Conservation (phyloP, 176 grass and related monocot species). For the Typha latifolia region DNA sequence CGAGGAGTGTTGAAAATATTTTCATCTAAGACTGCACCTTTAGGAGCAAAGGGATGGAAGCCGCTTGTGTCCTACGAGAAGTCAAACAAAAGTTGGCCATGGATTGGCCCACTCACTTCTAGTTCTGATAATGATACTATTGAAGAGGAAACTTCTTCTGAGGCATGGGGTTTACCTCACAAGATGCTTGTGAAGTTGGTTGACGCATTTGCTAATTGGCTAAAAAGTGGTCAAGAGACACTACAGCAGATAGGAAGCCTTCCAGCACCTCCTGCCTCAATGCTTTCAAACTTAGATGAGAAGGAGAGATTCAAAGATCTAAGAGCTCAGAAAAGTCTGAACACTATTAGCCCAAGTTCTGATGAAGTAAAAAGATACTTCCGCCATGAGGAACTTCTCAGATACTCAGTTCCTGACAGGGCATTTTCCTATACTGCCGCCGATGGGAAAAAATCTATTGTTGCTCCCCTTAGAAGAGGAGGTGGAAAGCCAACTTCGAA, state of each 20-base stretch:
- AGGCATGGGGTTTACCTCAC: conserved; percentile 96
- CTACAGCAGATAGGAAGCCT: conserved; percentile 97
- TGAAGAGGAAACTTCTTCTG: conserved; percentile 86
- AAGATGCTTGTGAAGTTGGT: conserved; percentile 99
- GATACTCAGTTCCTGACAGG: conserved; percentile 97
- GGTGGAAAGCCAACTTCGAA: conserved; percentile 96
- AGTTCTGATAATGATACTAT: conserved; percentile 47
- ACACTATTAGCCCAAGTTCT: conserved; percentile 77
- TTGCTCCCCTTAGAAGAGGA: conserved; percentile 89
- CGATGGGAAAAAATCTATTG: conserved; percentile 93
- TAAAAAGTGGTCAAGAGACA: conserved; percentile 96
- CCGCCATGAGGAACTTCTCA: conserved; percentile 77
- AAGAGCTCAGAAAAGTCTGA: conserved; percentile 94
- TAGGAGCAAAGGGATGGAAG: conserved; percentile 95
- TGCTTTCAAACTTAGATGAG: conserved; percentile 74
- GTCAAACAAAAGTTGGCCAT: conserved; percentile 85
- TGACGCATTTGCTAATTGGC: conserved; percentile 99
- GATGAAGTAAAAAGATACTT: conserved; percentile 85
- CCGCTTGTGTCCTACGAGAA: conserved; percentile 72
- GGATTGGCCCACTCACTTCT: conserved; percentile 54
- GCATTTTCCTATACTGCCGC: conserved; percentile 93
- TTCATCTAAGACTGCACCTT: conserved; percentile 90
- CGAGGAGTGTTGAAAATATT: conserved; percentile 87
- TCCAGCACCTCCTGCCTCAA: conserved; percentile 63
- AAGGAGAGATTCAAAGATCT: conserved; percentile 99